A percentile compares a stretch with the other conserved stretches of the same genome.
These are phyloP conservation scores for Bacterosira constricta DNA, from an alignment of 108 stramenopile genomes.

Conservation along the genomic window DNA sequence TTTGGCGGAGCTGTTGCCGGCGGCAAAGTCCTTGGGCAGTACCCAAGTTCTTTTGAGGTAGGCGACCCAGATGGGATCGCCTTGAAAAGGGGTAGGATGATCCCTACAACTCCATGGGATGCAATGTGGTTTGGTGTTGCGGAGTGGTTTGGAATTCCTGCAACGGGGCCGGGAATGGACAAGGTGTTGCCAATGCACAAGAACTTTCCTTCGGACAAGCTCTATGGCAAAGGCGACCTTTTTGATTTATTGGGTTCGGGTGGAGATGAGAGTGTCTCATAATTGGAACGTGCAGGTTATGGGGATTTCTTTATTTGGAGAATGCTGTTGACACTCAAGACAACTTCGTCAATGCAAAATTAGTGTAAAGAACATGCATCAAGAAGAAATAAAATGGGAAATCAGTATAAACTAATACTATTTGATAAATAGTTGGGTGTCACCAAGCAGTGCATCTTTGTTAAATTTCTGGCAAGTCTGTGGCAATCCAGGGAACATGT, in stretches of 20 bases:
- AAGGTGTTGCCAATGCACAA: constrained; percentile 48
- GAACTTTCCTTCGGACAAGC: constrained; percentile 20
- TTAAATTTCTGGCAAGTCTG: no score
- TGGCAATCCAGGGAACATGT: no score
- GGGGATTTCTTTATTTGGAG: no score
- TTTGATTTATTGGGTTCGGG: no score
- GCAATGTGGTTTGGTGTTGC: constrained; percentile 61
- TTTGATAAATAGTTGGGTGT: no score
- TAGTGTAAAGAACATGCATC: no score
- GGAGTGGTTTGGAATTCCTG: constrained; percentile 48
- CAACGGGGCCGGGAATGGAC: constrained; percentile 14
- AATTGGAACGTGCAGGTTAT: no score
- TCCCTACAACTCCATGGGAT: constrained; percentile 78
- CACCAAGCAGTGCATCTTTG: no score
- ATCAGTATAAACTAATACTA: no score
- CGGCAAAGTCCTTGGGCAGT: constrained; percentile 58
- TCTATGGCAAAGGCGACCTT: constrained; percentile 18
- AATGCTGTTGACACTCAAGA: background rate
- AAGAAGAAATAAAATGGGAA: no score
- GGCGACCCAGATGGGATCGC: constrained; percentile 39
- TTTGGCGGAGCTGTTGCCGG: constrained; percentile 62
- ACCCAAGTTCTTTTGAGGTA: constrained; percentile 54
- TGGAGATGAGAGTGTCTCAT: no score
- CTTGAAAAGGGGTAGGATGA: constrained; percentile 65
- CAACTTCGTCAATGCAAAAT: no score